Evolutionary conservation across 2,329 filamentous ascomycete genomes (phyloP).

Genomic region (Neocatenulostroma microsporum): DNA sequence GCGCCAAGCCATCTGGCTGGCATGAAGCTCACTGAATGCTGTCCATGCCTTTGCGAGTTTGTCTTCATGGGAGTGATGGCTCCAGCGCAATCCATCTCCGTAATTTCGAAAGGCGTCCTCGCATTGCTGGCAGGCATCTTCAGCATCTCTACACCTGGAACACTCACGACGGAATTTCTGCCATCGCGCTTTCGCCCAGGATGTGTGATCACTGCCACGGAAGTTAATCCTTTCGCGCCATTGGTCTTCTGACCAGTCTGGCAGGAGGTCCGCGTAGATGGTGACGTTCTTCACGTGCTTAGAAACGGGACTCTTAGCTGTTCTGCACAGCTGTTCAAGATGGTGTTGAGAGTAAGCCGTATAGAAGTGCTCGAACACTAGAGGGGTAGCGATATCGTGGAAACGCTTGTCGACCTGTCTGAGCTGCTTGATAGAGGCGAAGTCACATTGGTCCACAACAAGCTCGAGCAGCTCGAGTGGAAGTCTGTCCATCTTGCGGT

Average conservation of each 20-base stretch:
- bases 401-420: slow-evolving; percentile 16
- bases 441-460: slow-evolving; percentile 17
- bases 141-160: too few species aligned
- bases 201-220: too few species aligned
- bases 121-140: too few species aligned
- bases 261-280: slow-evolving; percentile 23
- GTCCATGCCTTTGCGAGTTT: slow-evolving; percentile 12
- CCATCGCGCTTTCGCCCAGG: too few species aligned
- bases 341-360: slow-evolving; percentile 18
- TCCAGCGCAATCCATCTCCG: too few species aligned
- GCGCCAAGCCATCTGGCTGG: slow-evolving; percentile 12
- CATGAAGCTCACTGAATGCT: slow-evolving; percentile 3
- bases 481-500: too few species aligned
- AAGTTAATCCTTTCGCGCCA: slow-evolving; percentile 5
- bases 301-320: slow-evolving; percentile 16
- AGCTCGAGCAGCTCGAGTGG: slow-evolving; percentile 23
- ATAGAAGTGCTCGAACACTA: slow-evolving; percentile 20
- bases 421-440: slow-evolving; percentile 15
- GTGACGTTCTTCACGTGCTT: slow-evolving; percentile 22
- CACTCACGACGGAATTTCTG: too few species aligned
- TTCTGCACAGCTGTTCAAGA: slow-evolving; percentile 13
- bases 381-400: slow-evolving; percentile 14
- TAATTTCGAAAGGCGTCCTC: too few species aligned
- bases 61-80: slow-evolving; percentile 12
- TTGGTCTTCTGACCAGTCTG: slow-evolving; percentile 11